Base-by-base conservation (phyloP, 129 eudicot species). In the Centrapalus pauciflorus region DNA sequence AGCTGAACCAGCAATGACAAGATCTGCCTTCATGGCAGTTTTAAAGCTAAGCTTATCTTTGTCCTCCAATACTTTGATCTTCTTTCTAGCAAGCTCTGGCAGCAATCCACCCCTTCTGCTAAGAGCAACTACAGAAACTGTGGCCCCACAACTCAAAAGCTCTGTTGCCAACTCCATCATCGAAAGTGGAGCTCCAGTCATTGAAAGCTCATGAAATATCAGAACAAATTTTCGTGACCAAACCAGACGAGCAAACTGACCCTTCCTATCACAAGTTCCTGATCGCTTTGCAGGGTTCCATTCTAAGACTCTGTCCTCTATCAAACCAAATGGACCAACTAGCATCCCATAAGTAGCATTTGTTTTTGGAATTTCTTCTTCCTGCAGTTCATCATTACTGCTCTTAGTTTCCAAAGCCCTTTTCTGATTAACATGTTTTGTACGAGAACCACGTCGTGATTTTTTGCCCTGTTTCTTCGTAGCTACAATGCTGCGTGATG, bases 181-280 rank as follows among this genome's bases (percentile, higher is more conserved):
- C 2, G 99, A 92, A 60, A 94, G 95, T 11, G 99, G 99, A 38
- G 99, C 99, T 50, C 97, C 99, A 19, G 97, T 94, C 97, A 94
- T 84, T 3, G 99, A 89, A 49, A 94, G 85, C 90, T 94, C 99
- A 14, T 94, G 97, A 51, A 94, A 86, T 62, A 94, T 77, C 79
- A 94, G 49, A 14, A 94, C 87, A 70, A 89, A 86, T 34, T 84
- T 94, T 52, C 96, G 78, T 1, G 99, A 94, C 99, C 99, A 94
- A 69, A 89, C 99, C 27, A 89, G 95, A 34, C 87, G 90, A 51
- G 92, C 90, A 75, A 94, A 94, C 29, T 82, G 90, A 48, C 96
- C 85, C 75, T 81, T 89, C 67, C 97, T 76, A 58, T 89, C 99
- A 82, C 99, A 94, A 1, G 95, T 86, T 61, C 99, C 99, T 7